Evolutionary conservation across 139 green algal species (phyloP).

Genomic region (Deuterostichococcus epilithicus): DNA sequence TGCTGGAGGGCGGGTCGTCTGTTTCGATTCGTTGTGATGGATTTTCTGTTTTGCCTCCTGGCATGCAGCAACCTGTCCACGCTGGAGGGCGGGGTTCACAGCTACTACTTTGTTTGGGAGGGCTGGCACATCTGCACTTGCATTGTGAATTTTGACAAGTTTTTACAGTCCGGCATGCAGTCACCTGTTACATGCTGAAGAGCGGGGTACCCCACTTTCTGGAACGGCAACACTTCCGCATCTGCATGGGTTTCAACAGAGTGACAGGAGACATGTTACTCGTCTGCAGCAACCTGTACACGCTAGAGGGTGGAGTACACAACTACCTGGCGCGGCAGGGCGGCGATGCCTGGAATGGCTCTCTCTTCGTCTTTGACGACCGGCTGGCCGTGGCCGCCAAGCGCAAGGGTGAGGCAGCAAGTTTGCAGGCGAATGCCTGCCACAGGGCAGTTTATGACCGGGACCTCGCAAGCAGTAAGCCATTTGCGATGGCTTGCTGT

Average conservation of each 20-base stretch:
- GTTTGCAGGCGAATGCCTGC: too few relatives aligned
- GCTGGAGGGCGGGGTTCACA: slow-evolving; percentile 87
- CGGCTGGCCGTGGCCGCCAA: slow-evolving; percentile 74
- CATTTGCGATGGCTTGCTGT: background rate
- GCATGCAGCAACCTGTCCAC: slow-evolving; percentile 94
- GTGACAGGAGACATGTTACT: background rate
- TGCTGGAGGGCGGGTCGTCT: too few relatives aligned
- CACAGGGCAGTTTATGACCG: too few relatives aligned
- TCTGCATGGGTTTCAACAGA: background rate
- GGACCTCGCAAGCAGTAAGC: too few relatives aligned
- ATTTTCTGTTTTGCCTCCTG: too few relatives aligned
- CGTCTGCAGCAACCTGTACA: slow-evolving; percentile 84
- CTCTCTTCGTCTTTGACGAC: slow-evolving; percentile 95
- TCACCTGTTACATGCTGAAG: too few relatives aligned
- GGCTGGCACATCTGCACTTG: too few relatives aligned
- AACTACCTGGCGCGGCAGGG: slow-evolving; percentile 62
- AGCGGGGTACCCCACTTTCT: too few relatives aligned
- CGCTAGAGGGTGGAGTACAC: slow-evolving; percentile 88
- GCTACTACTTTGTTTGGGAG: too few relatives aligned
- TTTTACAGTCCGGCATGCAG: too few relatives aligned
- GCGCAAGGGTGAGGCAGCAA: background rate
- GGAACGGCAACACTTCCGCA: background rate
- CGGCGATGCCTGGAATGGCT: slow-evolving; percentile 79
- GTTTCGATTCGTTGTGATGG: too few relatives aligned
- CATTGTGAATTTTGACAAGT: too few relatives aligned